A percentile compares a stretch with the other conserved stretches of the same genome.
phyloP scores from a whole-genome alignment of 2,329 filamentous ascomycete species.

The Byssoonygena ceratinophila region DNA sequence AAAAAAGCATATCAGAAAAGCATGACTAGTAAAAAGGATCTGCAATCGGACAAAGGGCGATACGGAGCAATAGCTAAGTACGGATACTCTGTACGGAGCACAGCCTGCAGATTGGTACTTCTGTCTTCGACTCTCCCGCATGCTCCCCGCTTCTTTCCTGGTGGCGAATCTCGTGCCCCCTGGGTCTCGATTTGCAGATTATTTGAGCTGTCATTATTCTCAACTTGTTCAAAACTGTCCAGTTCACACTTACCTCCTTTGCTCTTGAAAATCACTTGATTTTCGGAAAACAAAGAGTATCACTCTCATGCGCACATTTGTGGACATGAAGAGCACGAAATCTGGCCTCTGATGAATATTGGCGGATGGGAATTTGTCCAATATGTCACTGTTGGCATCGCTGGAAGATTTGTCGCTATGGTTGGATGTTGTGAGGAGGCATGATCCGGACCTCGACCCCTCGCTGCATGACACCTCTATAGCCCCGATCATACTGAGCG shows the following conservation, averaged over 20 bases:
- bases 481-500: conserved; percentile 13
- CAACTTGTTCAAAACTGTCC: background rate
- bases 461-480: background rate
- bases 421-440: background rate
- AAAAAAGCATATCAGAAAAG: background rate
- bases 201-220: background rate
- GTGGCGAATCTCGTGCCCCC: conserved; percentile 2
- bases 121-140: background rate
- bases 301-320: too few relatives aligned
- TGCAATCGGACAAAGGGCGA: conserved; percentile 8
- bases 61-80: too few relatives aligned
- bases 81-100: background rate
- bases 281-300: too few relatives aligned
- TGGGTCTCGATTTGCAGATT: background rate
- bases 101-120: background rate
- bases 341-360: conserved; percentile 3
- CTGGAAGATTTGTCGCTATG: background rate
- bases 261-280: background rate
- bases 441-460: conserved; percentile 3
- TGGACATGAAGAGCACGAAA: background rate
- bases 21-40: conserved; percentile 4
- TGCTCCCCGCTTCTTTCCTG: background rate
- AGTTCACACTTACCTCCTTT: background rate
- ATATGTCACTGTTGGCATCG: conserved; percentile 4
- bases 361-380: conserved; percentile 5